These are phyloP conservation scores for Dichomitus squalens DNA, from an alignment of 1,284 basidiomycete genomes.

Conservation along the genomic window DNA sequence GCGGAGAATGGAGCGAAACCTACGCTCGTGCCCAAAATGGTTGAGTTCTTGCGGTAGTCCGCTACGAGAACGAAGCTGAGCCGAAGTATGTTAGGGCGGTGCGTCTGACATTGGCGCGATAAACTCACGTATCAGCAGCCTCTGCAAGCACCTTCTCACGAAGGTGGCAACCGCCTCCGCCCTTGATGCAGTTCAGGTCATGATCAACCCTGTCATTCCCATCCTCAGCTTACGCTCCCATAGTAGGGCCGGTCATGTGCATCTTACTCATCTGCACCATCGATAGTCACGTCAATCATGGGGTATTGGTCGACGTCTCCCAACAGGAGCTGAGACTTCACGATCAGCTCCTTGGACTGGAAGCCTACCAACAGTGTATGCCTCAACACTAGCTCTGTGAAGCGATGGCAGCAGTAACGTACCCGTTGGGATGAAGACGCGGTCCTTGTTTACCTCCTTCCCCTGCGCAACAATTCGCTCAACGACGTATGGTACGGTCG, in stretches of 20 bases:
- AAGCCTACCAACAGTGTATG: constrained; percentile 60
- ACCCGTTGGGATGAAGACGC: constrained; percentile 92
- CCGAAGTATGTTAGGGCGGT: background rate
- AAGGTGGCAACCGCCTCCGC: constrained; percentile 95
- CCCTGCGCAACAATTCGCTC: constrained; percentile 93
- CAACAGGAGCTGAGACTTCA: constrained; percentile 76
- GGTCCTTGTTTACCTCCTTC: constrained; percentile 69
- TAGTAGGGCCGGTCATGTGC: background rate
- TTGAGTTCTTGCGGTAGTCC: constrained; percentile 92
- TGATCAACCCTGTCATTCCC: constrained; percentile 73
- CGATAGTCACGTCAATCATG: constrained; percentile 91
- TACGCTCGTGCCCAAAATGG: constrained; percentile 82
- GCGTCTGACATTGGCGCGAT: background rate
- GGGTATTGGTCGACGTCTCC: constrained; percentile 95
- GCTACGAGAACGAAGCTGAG: constrained; percentile 90
- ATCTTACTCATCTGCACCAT: constrained; percentile 94
- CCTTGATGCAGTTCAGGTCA: constrained; percentile 94
- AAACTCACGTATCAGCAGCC: constrained; percentile 80
- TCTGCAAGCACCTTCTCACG: constrained; percentile 98
- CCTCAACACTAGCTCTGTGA: background rate
- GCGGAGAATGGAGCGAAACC: constrained; percentile 34
- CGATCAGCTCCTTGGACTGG: constrained; percentile 95
- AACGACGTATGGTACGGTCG: constrained; percentile 97
- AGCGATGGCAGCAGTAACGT: background rate
- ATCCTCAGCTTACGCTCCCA: background rate